A percentile compares a stretch with the other conserved stretches of the same genome.
Conservation (phyloP, 2,329 filamentous ascomycete genomes). For the Aspergillus costaricaensis region DNA sequence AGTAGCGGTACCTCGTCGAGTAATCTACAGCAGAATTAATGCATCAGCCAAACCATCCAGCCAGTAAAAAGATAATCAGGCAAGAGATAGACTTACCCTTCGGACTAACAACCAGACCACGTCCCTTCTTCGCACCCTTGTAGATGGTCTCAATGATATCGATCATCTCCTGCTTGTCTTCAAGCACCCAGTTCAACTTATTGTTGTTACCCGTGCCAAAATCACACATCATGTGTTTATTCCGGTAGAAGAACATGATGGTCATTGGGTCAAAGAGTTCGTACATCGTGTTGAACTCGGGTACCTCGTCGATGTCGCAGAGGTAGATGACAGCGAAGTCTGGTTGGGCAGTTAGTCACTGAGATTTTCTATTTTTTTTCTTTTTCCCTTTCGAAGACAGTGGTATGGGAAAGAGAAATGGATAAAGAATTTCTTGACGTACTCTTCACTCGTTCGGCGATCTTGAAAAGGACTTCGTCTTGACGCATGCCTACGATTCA, state of each 20-base stretch:
- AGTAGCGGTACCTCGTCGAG: conserved; percentile 70
- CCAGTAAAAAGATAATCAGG: neutral
- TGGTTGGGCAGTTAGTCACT: conserved; percentile 10
- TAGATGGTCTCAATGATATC: conserved; percentile 99
- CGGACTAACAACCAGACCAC: conserved; percentile 92
- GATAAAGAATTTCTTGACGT: conserved; percentile 13
- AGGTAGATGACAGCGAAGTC: conserved; percentile 70
- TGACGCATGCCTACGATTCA: conserved; percentile 63
- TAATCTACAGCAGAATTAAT: conserved; percentile 48
- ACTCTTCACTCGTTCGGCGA: conserved; percentile 87
- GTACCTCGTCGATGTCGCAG: conserved; percentile 87
- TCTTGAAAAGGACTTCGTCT: conserved; percentile 92
- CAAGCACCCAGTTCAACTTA: conserved; percentile 92
- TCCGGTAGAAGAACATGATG: conserved; percentile 68
- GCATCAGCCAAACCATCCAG: conserved; percentile 7
- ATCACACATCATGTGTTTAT: conserved; percentile 93
- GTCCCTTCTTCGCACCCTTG: conserved; percentile 95
- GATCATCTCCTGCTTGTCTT: conserved; percentile 98
- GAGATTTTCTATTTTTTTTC: too few species aligned
- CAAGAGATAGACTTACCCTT: conserved; percentile 66
- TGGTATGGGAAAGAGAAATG: neutral
- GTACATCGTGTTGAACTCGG: conserved; percentile 97
- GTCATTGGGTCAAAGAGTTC: conserved; percentile 85
- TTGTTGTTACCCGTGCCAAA: conserved; percentile 99
- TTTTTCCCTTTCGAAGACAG: too few species aligned